Base-by-base conservation (phyloP, 2,329 filamentous ascomycete species). In the Cercospora sp. region DNA sequence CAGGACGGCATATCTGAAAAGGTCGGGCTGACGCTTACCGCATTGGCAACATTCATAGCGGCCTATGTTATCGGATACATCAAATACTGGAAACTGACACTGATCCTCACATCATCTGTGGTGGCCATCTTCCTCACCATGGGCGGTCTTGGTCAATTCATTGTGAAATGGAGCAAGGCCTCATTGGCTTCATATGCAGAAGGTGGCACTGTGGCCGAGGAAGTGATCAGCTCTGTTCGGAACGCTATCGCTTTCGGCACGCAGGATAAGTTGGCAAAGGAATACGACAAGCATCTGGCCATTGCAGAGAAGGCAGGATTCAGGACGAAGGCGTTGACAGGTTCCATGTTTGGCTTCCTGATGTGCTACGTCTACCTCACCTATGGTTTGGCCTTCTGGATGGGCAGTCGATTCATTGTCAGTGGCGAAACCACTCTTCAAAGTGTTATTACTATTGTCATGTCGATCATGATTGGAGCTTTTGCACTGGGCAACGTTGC, bases 1-100 rank as follows among this genome's bases (percentile, higher is more conserved):
- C 94, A 97, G 79, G 94, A 97, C 73, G 94, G 93, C 66, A 93
- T 99, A 57, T 96, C 92, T 0, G 92, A 97, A 79, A 97, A 97
- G 82, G 87, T 97, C 55, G 89, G 88, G 13, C 82, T 97, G 71
- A 93, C 92, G 0, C 78, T 97, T 65, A 88, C 89, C 13, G 91
- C 92, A 12, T 60, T 93, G 3, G 88, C 93, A 1, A 94, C 92
- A 8, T 98, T 98, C 76, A 82, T 97, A 65, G 89, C 94, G 0
- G 93, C 93, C 16, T 97, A 97, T 72, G 83, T 97, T 65, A 94
- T 99, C 72, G 93, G 91, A 2, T 98, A 97, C 78, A 81, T 94
- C 79, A 91, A 92, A 75, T 96, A 91, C 80, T 97, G 94, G 92
- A 97, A 95, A 80, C 83, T 98, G 71, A 95, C 95, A 0, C 82